Evolutionary conservation across 345 rosid genomes (phyloP), one percentile per base, ranked within the genome.

Genomic region (Brassica incana): DNA sequence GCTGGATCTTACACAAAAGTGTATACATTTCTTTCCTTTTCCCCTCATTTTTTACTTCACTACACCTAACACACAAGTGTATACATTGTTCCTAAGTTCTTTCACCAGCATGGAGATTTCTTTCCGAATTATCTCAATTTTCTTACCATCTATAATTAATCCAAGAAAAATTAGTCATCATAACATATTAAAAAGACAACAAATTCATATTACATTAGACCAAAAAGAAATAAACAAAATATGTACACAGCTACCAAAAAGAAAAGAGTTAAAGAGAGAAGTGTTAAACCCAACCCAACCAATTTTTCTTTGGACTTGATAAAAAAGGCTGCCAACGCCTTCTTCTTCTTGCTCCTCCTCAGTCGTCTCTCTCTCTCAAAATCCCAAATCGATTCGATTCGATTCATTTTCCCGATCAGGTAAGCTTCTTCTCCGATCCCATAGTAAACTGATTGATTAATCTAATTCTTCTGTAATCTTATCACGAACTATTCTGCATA

Each of bases 391-490:
- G 58, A n/a, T 52, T 43, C 33, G 67, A 54, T 58, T 36, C 67
- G 18, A 29, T 27, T 9, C 29, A 10, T 38, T 30, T 59, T 60
- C 62, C 35, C 58, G 3, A 23, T 40, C 25, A 45, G 16, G 82
- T 74, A 68, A 62, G 78, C 59, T 59, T 59, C 77, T 67, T 45
- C 74, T 45, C 16, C 10, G 65, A 68, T 74, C 78, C 74, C 70
- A 23, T 2, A 72, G 25, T 15, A 8, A 18, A 65, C n/a, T n/a
- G 23, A 32, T 73, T 20, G 36, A 59, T 45, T 12, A 58, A 45
- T 32, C 63, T 60, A 78, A 72, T 56, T 56, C 8, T 8, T 72
- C 35, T 0, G 63, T 78, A 72, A 65, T 66, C 54, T 73, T 40
- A 3, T 43, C 33, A 59, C 11, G 23, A 59, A 71, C 30, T 25